Evolutionary conservation across 1,284 basidiomycete species (phyloP).

Genomic region (Tausonia pullulans): DNA sequence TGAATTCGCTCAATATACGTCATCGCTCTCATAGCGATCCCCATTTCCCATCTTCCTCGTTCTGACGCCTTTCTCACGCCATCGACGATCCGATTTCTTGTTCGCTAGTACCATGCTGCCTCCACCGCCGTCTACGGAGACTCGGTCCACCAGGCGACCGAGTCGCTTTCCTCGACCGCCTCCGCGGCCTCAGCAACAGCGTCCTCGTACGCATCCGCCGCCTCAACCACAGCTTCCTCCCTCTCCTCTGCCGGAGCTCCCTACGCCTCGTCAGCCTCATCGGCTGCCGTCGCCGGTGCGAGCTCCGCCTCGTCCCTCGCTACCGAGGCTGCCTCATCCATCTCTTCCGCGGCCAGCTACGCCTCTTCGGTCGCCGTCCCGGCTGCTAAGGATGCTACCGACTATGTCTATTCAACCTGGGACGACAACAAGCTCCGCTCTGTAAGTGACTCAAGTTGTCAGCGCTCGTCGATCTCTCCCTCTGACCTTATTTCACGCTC

Average conservation of each 20-base stretch:
- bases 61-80: background rate
- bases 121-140: slow-evolving; percentile 50
- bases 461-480: background rate
- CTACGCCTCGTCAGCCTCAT: slow-evolving; percentile 7
- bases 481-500: too few species aligned
- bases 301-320: slow-evolving; percentile 19
- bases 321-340: slow-evolving; percentile 17
- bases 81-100: background rate
- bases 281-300: slow-evolving; percentile 12
- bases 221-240: slow-evolving; percentile 15
- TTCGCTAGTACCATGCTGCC: slow-evolving; percentile 27
- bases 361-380: slow-evolving; percentile 27
- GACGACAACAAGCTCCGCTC: slow-evolving; percentile 55
- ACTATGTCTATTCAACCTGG: slow-evolving; percentile 83
- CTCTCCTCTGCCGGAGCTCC: slow-evolving; percentile 18
- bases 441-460: background rate
- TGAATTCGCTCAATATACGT: background rate
- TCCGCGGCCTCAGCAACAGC: slow-evolving; percentile 18
- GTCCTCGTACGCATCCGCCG: slow-evolving; percentile 14
- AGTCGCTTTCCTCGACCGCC: slow-evolving; percentile 35
- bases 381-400: slow-evolving; percentile 57
- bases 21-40: slow-evolving; percentile 33
- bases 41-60: background rate
- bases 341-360: slow-evolving; percentile 24
- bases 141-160: slow-evolving; percentile 41